Base-by-base conservation (phyloP, 306 rosid genomes). In the Malus domestica region DNA sequence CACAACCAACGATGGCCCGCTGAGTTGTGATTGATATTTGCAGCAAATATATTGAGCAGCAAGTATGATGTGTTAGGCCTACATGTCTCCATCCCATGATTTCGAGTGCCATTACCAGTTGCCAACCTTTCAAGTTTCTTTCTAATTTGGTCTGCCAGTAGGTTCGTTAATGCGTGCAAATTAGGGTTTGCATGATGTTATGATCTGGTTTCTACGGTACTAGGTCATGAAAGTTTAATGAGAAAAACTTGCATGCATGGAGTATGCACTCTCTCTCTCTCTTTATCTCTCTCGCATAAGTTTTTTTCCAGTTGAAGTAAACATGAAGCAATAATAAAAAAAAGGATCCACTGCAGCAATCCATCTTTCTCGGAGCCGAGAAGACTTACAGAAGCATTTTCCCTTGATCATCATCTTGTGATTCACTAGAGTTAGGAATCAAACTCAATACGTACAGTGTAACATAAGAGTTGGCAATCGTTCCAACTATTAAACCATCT, bases 401-500 rank as follows among this genome's bases (percentile, higher is more conserved):
- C 0, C 0, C 2, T 38, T 38, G 9, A 7, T 38, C 9, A 38
- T 1, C 9, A 38, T 7, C 0, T 7, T 38, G 2, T 38, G 9
- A 38, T 38, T 38, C 42, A 7, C 2, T 8, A 38, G 0, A 38
- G 9, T 38, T 38, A 7, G 9, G 10, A 38, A 38, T 38, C 42
- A 38, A 38, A 38, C 9, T 38, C 10, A 38, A 7, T 0, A 7
- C 2, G 0, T 38, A 0, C 9, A 0, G 0, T 38, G 2, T 7
- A 38, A 38, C 42, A 5, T 33, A 33, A 33, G 0, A 33, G 38
- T 33, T 33, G 38, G 5, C 29, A 33, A 5, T 33, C 8, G 0
- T 33, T 8, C 8, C 2, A 33, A 33, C 38, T 33, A 33, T 33
- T 33, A 33, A 33, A 33, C 2, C 38, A 33, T 33, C 38, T 1